These are phyloP conservation scores for Paramecium bursaria DNA, from an alignment of 73 alveolate species.

Conservation along the genomic window DNA sequence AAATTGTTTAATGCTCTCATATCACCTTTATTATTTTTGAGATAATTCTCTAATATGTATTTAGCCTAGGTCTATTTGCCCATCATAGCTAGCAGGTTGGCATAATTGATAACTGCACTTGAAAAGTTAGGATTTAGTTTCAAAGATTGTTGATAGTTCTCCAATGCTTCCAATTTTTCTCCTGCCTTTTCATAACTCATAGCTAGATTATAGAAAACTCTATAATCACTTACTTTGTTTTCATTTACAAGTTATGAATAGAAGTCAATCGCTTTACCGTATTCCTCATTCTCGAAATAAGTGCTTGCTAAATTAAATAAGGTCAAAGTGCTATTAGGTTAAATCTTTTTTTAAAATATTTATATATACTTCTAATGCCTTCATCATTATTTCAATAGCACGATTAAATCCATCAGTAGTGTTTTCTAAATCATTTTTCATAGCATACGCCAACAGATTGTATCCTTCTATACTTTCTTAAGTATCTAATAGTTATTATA, in stretches of 20 bases:
- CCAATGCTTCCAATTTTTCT: slow-evolving; percentile 26
- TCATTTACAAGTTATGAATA: slow-evolving; percentile 13
- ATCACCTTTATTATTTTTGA: slow-evolving; percentile 58
- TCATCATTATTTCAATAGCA: slow-evolving; percentile 31
- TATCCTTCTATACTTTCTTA: slow-evolving; percentile 32
- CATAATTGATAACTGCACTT: slow-evolving; percentile 55
- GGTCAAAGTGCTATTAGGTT: slow-evolving; percentile 26
- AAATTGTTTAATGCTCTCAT: neutral
- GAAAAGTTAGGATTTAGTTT: slow-evolving; percentile 42
- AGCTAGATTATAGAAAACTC: slow-evolving; percentile 45
- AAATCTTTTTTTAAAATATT: neutral
- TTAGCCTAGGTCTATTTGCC: slow-evolving; percentile 49
- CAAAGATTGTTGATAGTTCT: slow-evolving; percentile 37
- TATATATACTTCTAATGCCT: slow-evolving; percentile 34
- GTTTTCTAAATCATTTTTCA: slow-evolving; percentile 44
- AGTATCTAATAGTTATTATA: no score
- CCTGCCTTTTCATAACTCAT: slow-evolving; percentile 57
- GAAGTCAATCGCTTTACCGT: neutral
- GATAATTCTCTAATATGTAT: slow-evolving; percentile 51
- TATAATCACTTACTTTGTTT: slow-evolving; percentile 39
- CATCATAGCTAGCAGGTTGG: slow-evolving; percentile 15
- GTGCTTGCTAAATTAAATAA: slow-evolving; percentile 47
- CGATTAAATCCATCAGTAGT: slow-evolving; percentile 52
- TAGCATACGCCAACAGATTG: slow-evolving; percentile 53
- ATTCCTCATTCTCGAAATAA: slow-evolving; percentile 41